Evolutionary conservation across 2,329 filamentous ascomycete species (phyloP), one percentile per base, ranked within the genome.

Genomic region (Colletotrichum chrysophilum): DNA sequence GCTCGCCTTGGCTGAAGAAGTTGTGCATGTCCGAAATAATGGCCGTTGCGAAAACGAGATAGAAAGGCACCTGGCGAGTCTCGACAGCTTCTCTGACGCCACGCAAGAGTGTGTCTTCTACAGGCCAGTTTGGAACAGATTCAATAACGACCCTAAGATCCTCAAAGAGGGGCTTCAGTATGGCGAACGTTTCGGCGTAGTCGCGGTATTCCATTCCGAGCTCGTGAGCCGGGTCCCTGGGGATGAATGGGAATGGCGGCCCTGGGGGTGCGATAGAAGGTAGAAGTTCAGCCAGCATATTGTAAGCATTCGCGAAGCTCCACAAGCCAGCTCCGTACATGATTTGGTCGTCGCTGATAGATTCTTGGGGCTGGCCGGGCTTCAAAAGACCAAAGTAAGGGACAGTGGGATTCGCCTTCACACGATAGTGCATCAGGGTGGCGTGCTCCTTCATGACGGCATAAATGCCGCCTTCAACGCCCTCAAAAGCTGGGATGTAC

Each of bases 21-120:
- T 2, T 2, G 9, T 26, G 52, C n/a, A 87, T 84, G 43, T 88
- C 86, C 6, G 88, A 82, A 69, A 84, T 85, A 16, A 86, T 69
- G 56, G 88, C 85, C 6, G 82, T 79, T 12, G 85, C 85, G 71
- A 88, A 88, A 4, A 84, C 79, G 12, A 84, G 79, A 71, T 81
- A 83, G 43, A 87, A 82, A 0, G 86, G 79, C 3, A 86, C 69
- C 7, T 81, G 58, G 3, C 74, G 64, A 0, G 82, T 86, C 7
- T 79, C 74, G 38, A 80, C 77, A 21, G 85, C 71, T 55, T 84
- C 78, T 26, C 79, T 78, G 12, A 87, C 78, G 4, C 82, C 83
- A 2, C 84, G 83, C 6, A 84, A 79, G 36, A 87, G 80, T 66
- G 85, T 84, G 66, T 88, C 86, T 55, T 84, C 77, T 7, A 82